Percentiles rank a stretch among this genome's conserved stretches.
phyloP scores from a whole-genome alignment of 23 red algal genomes.

The Cyanidioschyzon merolae region DNA sequence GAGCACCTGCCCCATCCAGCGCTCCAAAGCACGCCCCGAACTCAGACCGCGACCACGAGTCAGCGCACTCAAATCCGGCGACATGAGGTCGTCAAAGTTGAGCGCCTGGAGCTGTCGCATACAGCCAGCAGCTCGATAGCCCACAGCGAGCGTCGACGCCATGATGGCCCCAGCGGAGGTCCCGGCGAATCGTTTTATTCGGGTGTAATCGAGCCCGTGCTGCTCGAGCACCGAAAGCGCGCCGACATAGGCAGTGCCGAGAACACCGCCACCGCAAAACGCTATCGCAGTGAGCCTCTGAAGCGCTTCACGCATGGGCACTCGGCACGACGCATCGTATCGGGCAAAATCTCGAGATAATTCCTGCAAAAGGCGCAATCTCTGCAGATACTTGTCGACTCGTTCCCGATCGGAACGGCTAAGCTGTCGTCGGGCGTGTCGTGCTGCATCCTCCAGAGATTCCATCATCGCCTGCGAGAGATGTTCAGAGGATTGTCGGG shows the following conservation, averaged over 20 bases:
- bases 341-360: slow-evolving; percentile 1
- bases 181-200: slow-evolving; percentile 21
- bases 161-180: slow-evolving; percentile 30
- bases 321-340: not conserved
- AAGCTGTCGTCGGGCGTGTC: not conserved
- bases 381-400: not conserved
- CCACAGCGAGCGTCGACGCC: slow-evolving; percentile 30
- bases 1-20: slow-evolving; percentile 25
- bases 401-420: not conserved
- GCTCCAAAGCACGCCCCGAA: not conserved
- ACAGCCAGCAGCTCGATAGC: slow-evolving; percentile 16
- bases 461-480: slow-evolving; percentile 6
- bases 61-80: slow-evolving; percentile 11
- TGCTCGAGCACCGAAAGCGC: slow-evolving; percentile 23
- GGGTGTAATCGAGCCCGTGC: slow-evolving; percentile 26
- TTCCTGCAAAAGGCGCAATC: slow-evolving; percentile 3
- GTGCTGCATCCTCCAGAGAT: not conserved
- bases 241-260: slow-evolving; percentile 31
- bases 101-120: slow-evolving; percentile 17
- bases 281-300: slow-evolving; percentile 8
- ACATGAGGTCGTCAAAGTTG: slow-evolving; percentile 25
- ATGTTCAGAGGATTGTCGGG: slow-evolving; percentile 11
- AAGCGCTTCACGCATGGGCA: not conserved
- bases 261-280: slow-evolving; percentile 25
- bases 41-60: slow-evolving; percentile 7